Evolutionary conservation across 2,329 filamentous ascomycete genomes (phyloP).

Genomic region (Tolypocladium nubicola): DNA sequence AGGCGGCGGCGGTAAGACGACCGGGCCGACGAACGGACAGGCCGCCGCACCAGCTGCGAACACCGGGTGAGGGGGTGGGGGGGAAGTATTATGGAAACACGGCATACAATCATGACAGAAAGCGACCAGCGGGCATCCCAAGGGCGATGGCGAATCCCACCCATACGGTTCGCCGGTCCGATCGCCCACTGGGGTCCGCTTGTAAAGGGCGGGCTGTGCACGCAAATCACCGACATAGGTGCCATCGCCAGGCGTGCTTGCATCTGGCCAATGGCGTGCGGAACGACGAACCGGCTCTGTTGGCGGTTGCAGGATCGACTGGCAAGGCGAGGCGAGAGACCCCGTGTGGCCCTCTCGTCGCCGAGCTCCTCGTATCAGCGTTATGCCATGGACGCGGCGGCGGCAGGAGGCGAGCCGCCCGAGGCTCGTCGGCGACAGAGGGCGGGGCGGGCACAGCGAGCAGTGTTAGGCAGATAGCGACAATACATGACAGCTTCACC

Average conservation of each 20-base stretch:
- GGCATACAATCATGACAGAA: conserved; percentile 1
- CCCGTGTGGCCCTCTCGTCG: not conserved
- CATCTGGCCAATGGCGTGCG: not conserved
- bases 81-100: not conserved
- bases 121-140: not conserved
- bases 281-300: not conserved
- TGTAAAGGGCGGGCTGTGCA: not conserved
- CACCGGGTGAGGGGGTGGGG: conserved; percentile 3
- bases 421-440: not conserved
- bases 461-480: not conserved
- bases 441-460: not conserved
- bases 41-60: conserved; percentile 1
- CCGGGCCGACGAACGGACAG: conserved; percentile 3
- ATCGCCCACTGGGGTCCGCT: not conserved
- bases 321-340: not conserved
- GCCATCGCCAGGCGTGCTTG: not conserved
- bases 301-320: not conserved
- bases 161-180: not conserved
- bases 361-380: not conserved
- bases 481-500: not conserved
- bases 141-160: not conserved
- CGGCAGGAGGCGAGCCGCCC: not conserved
- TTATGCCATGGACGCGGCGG: not conserved
- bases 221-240: not conserved
- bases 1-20: conserved; percentile 8